Evolutionary conservation across 208 protist species (phyloP).

Genomic region (Tritrichomonas foetus): DNA sequence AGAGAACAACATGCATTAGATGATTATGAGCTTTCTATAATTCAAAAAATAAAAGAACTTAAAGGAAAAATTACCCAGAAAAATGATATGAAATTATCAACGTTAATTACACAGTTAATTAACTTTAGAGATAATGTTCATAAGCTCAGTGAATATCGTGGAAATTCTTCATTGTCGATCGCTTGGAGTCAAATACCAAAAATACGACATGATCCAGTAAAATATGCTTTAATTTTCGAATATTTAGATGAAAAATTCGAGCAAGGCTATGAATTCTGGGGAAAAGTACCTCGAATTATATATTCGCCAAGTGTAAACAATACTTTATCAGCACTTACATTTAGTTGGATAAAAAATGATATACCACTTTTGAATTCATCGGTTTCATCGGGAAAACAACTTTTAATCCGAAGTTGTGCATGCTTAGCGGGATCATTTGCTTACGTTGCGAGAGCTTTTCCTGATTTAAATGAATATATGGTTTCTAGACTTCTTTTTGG

Average conservation of each 20-base stretch:
- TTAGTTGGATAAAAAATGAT: no score
- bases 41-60: neutral
- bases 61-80: neutral
- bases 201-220: neutral
- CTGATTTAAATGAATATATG: neutral
- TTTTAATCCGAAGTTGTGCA: no score
- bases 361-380: neutral
- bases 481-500: neutral
- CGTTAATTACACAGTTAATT: neutral
- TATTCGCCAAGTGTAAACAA: neutral
- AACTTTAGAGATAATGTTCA: neutral
- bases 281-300: neutral
- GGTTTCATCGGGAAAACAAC: neutral
- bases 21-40: neutral
- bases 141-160: neutral
- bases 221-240: neutral
- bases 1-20: neutral
- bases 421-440: neutral
- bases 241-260: neutral
- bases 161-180: no score
- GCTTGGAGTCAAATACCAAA: neutral
- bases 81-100: neutral
- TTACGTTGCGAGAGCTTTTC: neutral
- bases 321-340: neutral
- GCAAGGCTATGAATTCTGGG: constrained; percentile 20